phyloP scores from a whole-genome alignment of 129 eudicot species.

The Tanacetum coccineum region DNA sequence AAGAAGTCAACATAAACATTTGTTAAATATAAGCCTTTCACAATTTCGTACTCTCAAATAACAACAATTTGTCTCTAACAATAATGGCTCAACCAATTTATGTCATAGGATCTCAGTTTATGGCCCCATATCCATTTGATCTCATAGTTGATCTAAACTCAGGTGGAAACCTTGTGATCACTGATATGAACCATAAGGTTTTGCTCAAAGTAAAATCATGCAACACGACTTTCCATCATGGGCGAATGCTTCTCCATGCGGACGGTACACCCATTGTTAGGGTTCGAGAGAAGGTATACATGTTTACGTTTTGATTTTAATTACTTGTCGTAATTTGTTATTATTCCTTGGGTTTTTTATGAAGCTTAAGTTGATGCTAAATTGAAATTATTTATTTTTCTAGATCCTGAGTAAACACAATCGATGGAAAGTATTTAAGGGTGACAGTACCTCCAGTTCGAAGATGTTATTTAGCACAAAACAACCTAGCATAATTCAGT shows the following conservation, averaged over 20 bases:
- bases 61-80: background rate
- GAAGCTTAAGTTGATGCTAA: too few relatives aligned
- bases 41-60: background rate
- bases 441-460: background rate
- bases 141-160: background rate
- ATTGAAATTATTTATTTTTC: background rate
- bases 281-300: background rate
- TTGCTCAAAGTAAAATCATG: conserved; percentile 14
- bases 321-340: background rate
- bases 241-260: background rate
- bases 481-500: background rate
- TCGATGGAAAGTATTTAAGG: conserved; percentile 3
- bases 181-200: conserved; percentile 7
- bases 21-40: background rate
- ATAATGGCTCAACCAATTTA: conserved; percentile 7
- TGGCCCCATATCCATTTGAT: background rate
- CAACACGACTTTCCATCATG: background rate
- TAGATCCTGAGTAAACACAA: background rate
- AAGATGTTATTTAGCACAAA: background rate
- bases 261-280: background rate
- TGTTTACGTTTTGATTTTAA: too few relatives aligned
- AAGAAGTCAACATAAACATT: too few relatives aligned
- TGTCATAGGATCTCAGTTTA: conserved; percentile 23
- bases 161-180: conserved; percentile 4
- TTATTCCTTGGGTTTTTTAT: too few relatives aligned